phyloP scores from a whole-genome alignment of 768 basidiomycete genomes.

The Amanita fuliginea region DNA sequence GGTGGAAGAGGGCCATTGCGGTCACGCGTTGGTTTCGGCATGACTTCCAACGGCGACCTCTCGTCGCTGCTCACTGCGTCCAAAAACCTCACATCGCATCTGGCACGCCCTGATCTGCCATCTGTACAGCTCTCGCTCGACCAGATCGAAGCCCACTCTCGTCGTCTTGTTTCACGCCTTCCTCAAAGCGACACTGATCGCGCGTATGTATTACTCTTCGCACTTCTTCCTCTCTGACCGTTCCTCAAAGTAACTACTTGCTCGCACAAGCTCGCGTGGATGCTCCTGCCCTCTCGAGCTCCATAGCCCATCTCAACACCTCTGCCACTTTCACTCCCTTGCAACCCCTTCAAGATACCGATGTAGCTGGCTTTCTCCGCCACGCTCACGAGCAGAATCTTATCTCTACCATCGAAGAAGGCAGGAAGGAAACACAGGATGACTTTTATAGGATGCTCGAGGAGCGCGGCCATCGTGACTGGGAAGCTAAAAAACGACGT shows the following conservation, averaged over 20 bases:
- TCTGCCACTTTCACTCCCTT: constrained; percentile 77
- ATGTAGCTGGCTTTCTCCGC: constrained; percentile 89
- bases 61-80: constrained; percentile 64
- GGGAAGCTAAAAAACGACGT: constrained; percentile 84
- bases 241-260: constrained; percentile 61
- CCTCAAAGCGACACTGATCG: constrained; percentile 55
- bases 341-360: constrained; percentile 90
- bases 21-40: neutral
- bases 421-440: constrained; percentile 72
- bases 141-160: constrained; percentile 90
- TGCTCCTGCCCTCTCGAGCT: constrained; percentile 73
- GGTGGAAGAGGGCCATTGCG: constrained; percentile 2
- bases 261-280: constrained; percentile 93
- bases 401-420: constrained; percentile 89
- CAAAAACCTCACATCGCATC: constrained; percentile 64
- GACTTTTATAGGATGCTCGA: constrained; percentile 78
- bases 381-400: constrained; percentile 92
- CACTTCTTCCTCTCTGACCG: constrained; percentile 3
- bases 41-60: constrained; percentile 32
- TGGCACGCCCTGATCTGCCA: constrained; percentile 74
- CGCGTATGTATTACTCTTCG: constrained; percentile 39
- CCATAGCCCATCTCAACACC: constrained; percentile 77
- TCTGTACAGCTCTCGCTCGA: constrained; percentile 84
- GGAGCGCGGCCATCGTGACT: constrained; percentile 64
- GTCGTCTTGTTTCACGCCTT: constrained; percentile 65